phyloP scores from a whole-genome alignment of 805 yeast species.

The Blastobotrys peoriensis region DNA sequence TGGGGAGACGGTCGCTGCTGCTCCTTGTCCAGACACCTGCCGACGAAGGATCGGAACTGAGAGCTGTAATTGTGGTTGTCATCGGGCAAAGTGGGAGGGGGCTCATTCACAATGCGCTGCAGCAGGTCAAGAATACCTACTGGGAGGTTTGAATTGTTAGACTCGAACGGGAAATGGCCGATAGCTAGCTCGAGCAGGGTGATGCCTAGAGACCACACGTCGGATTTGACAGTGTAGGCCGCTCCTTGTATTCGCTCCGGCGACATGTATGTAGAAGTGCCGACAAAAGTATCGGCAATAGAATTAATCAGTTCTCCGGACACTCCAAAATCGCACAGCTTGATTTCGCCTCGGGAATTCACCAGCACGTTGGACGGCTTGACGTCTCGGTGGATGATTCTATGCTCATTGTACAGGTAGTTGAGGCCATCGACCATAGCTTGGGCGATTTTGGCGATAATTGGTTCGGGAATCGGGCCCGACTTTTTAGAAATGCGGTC shows the following conservation, averaged over 20 bases:
- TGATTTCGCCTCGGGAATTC: conserved; percentile 80
- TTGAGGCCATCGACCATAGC: conserved; percentile 75
- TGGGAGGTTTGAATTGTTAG: conserved; percentile 21
- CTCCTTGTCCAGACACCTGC: conserved; percentile 66
- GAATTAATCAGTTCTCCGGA: conserved; percentile 88
- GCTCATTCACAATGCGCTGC: conserved; percentile 90
- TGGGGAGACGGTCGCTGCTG: conserved; percentile 70
- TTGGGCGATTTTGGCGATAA: conserved; percentile 66
- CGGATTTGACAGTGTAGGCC: conserved; percentile 88
- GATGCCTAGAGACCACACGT: conserved; percentile 94
- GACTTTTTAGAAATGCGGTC: conserved; percentile 63
- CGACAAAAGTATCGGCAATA: conserved; percentile 95
- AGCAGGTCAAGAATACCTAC: conserved; percentile 85
- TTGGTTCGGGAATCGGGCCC: conserved; percentile 62
- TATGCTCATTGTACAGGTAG: conserved; percentile 74
- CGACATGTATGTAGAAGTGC: conserved; percentile 95
- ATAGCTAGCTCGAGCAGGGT: conserved; percentile 84
- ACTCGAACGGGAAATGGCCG: conserved; percentile 68
- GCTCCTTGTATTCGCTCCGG: conserved; percentile 98
- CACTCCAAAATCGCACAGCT: conserved; percentile 96
- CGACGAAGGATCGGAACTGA: conserved; percentile 61
- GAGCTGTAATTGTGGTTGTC: conserved; percentile 37
- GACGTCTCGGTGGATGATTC: conserved; percentile 91
- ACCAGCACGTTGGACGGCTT: conserved; percentile 91
- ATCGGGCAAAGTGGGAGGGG: conserved; percentile 66